A percentile compares a stretch with the other conserved stretches of the same genome.
These are phyloP conservation scores for Carpinus viminea DNA, from an alignment of 306 rosid genomes.

Conservation along the genomic window DNA sequence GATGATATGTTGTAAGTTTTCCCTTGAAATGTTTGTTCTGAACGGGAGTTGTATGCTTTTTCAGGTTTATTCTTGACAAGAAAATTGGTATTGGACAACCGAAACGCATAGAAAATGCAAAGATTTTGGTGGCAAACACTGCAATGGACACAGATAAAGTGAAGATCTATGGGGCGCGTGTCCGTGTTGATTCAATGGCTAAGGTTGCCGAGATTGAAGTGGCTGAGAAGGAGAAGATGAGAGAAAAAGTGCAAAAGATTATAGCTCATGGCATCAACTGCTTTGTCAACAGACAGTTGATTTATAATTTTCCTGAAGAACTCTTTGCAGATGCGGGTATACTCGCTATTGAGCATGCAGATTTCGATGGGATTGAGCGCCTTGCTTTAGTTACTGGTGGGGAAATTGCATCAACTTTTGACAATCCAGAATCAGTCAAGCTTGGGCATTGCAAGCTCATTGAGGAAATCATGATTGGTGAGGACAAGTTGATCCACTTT, in stretches of 20 bases:
- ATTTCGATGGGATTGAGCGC: constrained; percentile 95
- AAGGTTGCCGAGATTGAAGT: constrained; percentile 93
- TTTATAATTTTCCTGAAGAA: constrained; percentile 96
- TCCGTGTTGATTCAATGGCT: constrained; percentile 93
- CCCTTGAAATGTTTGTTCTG: constrained; percentile 1
- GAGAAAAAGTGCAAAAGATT: constrained; percentile 93
- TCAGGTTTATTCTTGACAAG: constrained; percentile 97
- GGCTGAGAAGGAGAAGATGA: constrained; percentile 96
- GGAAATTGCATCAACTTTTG: constrained; percentile 94
- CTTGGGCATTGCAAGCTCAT: constrained; percentile 88
- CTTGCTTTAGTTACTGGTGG: constrained; percentile 92
- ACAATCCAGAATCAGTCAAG: constrained; percentile 95
- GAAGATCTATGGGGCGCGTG: constrained; percentile 94
- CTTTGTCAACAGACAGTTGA: constrained; percentile 90
- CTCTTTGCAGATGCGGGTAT: constrained; percentile 97
- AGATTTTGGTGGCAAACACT: constrained; percentile 91
- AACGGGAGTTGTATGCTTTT: constrained; percentile 22
- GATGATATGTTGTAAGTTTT: neutral
- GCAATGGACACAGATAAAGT: constrained; percentile 99
- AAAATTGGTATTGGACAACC: constrained; percentile 99
- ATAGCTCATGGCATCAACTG: constrained; percentile 90
- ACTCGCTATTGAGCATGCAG: constrained; percentile 98
- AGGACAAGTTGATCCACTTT: constrained; percentile 89
- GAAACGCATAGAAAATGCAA: constrained; percentile 88
- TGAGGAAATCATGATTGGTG: constrained; percentile 97